Evolutionary conservation across 2,329 filamentous ascomycete genomes (phyloP), one percentile per base, ranked within the genome.

Genomic region (Ambrosiella xylebori): DNA sequence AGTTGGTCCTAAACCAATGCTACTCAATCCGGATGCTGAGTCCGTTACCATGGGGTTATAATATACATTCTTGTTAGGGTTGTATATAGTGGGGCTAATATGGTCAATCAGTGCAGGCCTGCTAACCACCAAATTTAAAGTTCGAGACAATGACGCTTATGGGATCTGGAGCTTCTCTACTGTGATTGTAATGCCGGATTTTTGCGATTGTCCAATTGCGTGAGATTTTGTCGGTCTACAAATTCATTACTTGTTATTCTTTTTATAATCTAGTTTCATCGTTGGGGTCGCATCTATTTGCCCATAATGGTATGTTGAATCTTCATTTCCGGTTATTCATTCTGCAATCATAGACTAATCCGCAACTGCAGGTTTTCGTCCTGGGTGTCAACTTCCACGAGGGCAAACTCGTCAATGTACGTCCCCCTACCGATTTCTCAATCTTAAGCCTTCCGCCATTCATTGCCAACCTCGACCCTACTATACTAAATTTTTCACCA

Each of bases 341-440:
- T 54, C n/a, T 12, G 17, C 11, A 5, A 37, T n/a, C 19, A 47
- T 57, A 36, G 27, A 4, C 57, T 53, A 58, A 60, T 58, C 36
- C 9, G 12, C n/a, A 7, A 11, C 1, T 15, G 9, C 47, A 88
- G 87, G 85, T 90, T 66, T 87, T 93, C 75, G 84, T 97, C 66
- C 77, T 91, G 67, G 87, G 88, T 66, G 76, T 87, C 74, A 90
- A 86, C 74, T 96, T 97, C 75, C 74, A 80, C 65, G 90, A 95
- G 73, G 73, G 76, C 66, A 84, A 84, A 71, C 80, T 96, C 67
- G 84, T 97, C 69, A 85, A 86, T 76, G 88, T 88, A 81, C 69
- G 73, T 60, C 45, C 5, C 36, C 7, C 11, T 57, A 55, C 61
- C 55, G 41, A 44, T 40, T 57, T 19, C 38, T 45, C 40, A 39